These are phyloP conservation scores for Dothideomycetes sp. DNA, from an alignment of 2,329 filamentous ascomycete species.

Conservation along the genomic window DNA sequence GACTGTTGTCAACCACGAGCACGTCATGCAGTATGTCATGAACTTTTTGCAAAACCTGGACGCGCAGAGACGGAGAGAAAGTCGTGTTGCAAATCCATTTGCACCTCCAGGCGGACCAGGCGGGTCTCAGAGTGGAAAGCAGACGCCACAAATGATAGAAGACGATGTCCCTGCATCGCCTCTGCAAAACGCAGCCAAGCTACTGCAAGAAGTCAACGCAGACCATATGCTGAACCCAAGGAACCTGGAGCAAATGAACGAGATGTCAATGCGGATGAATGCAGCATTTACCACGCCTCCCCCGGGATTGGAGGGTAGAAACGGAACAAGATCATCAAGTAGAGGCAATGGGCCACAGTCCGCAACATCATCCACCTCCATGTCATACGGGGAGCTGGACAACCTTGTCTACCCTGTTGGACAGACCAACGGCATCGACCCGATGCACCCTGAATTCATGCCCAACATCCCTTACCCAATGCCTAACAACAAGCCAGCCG, in stretches of 20 bases:
- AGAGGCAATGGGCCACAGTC: conserved; percentile 31
- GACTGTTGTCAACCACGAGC: conserved; percentile 61
- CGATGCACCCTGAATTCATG: conserved; percentile 88
- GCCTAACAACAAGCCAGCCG: conserved; percentile 52
- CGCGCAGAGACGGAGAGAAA: conserved; percentile 52
- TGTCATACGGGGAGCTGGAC: conserved; percentile 50
- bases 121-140: conserved; percentile 29
- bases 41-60: conserved; percentile 55
- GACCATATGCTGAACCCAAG: conserved; percentile 53
- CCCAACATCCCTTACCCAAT: conserved; percentile 84
- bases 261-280: conserved; percentile 44
- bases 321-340: conserved; percentile 33
- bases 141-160: conserved; percentile 24
- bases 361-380: conserved; percentile 37
- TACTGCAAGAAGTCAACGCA: conserved; percentile 54
- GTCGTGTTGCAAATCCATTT: conserved; percentile 35
- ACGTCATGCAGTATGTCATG: conserved; percentile 62
- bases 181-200: conserved; percentile 55
- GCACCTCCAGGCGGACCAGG: conserved; percentile 18
- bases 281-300: conserved; percentile 46
- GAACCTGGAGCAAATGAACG: conserved; percentile 55
- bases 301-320: conserved; percentile 38
- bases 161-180: conserved; percentile 58
- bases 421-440: conserved; percentile 83
- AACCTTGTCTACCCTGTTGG: conserved; percentile 83